These are phyloP conservation scores for Erodium maritimum DNA, from an alignment of 345 rosid genomes.

Conservation along the genomic window DNA sequence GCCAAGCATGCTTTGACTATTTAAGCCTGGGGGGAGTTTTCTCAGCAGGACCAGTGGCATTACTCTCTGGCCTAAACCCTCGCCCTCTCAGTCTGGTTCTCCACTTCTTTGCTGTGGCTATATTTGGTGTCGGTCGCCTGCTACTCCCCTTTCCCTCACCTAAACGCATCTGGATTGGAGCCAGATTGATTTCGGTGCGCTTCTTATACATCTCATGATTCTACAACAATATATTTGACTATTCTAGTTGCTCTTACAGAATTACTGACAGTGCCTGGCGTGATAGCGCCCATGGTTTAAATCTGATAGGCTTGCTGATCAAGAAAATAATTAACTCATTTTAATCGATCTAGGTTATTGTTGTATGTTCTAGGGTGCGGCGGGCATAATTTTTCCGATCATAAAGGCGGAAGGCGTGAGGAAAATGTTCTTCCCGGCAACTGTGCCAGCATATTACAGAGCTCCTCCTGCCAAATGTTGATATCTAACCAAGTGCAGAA, in stretches of 20 bases:
- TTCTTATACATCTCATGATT: not conserved
- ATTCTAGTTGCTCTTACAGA: too few relatives aligned
- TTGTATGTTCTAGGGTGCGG: conserved; percentile 8
- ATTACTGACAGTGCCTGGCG: too few relatives aligned
- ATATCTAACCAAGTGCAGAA: too few relatives aligned
- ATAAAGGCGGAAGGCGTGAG: conserved; percentile 16
- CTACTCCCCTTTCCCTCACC: conserved; percentile 13
- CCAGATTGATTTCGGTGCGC: conserved; percentile 15
- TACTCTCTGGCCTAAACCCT: conserved; percentile 17
- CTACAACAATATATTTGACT: too few relatives aligned
- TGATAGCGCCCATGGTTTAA: too few relatives aligned
- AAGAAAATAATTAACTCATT: too few relatives aligned
- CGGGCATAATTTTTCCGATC: conserved; percentile 15
- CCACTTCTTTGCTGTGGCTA: conserved; percentile 17
- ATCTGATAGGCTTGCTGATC: too few relatives aligned
- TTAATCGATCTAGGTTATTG: not conserved
- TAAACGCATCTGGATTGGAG: conserved; percentile 15
- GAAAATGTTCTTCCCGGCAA: conserved; percentile 14
- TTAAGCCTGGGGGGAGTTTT: conserved; percentile 15
- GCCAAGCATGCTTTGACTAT: conserved; percentile 16
- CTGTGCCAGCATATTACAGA: conserved; percentile 10
- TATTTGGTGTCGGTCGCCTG: conserved; percentile 17
- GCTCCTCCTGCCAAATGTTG: conserved; percentile 4
- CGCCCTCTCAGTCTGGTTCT: conserved; percentile 11
- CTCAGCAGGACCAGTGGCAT: conserved; percentile 13